Conservation (phyloP, 192 early-diverging fungal genomes). For the Backusella parvicylindrica region DNA sequence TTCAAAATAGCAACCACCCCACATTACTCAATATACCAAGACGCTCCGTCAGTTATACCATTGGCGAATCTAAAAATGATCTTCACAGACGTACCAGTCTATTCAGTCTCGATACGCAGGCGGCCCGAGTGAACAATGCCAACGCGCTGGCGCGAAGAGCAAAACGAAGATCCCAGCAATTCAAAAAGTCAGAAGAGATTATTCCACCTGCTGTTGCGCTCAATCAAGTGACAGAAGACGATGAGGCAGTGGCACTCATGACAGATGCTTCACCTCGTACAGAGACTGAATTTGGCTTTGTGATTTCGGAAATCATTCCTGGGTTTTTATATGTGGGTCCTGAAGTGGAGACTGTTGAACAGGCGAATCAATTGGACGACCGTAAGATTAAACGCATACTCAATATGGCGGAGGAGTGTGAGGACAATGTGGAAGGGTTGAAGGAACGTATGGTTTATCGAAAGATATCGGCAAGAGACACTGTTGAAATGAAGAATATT, state of each 20-base stretch:
- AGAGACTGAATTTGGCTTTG: slow-evolving; percentile 36
- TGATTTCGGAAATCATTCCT: slow-evolving; percentile 55
- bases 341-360: slow-evolving; percentile 55
- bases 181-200: neutral
- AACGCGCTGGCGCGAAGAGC: slow-evolving; percentile 24
- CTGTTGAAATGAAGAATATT: slow-evolving; percentile 62
- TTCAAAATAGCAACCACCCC: neutral
- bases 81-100: slow-evolving; percentile 8
- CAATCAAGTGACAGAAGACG: neutral
- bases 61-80: neutral
- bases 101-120: slow-evolving; percentile 26
- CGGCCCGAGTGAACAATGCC: slow-evolving; percentile 22
- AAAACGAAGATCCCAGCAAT: slow-evolving; percentile 11
- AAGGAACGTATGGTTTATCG: slow-evolving; percentile 39
- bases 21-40: slow-evolving; percentile 2
- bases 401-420: slow-evolving; percentile 79
- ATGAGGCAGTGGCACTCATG: neutral
- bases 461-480: slow-evolving; percentile 57
- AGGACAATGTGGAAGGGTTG: slow-evolving; percentile 42
- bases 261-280: slow-evolving; percentile 20
- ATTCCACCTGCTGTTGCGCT: neutral
- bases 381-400: slow-evolving; percentile 65
- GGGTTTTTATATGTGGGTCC: slow-evolving; percentile 66
- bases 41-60: slow-evolving; percentile 17
- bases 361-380: slow-evolving; percentile 46